phyloP scores from a whole-genome alignment of 2,329 filamentous ascomycete genomes.

The Apiospora koreana region DNA sequence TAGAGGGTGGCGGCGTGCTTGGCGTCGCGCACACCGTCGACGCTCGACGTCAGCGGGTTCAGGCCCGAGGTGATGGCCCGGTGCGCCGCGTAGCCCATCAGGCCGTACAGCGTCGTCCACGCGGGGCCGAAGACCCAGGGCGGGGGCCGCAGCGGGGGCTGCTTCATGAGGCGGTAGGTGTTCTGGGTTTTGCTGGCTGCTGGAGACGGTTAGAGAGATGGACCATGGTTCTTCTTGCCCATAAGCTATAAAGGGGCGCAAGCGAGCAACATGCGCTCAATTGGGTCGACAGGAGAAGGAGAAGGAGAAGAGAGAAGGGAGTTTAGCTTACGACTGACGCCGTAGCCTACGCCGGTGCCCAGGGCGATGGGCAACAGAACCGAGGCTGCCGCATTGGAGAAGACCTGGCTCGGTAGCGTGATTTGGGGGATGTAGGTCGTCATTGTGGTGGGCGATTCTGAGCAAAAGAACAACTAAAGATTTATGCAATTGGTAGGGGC shows the following conservation, averaged over 20 bases:
- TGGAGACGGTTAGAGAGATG: background rate
- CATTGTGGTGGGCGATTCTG: constrained; percentile 51
- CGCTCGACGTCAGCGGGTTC: constrained; percentile 49
- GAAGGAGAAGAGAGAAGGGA: background rate
- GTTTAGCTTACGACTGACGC: constrained; percentile 58
- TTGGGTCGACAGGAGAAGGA: constrained; percentile 9
- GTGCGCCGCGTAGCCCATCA: constrained; percentile 90
- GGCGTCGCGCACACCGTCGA: constrained; percentile 36
- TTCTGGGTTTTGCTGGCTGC: constrained; percentile 59
- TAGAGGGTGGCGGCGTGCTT: constrained; percentile 77
- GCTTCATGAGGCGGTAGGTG: constrained; percentile 66
- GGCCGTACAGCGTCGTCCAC: constrained; percentile 67
- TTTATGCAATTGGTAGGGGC: background rate
- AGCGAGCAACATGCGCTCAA: background rate
- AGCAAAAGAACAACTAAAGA: too few species aligned
- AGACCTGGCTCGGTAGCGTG: constrained; percentile 69
- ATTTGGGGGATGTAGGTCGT: constrained; percentile 78
- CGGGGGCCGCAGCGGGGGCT: constrained; percentile 65
- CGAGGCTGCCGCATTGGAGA: constrained; percentile 70
- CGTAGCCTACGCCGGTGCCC: constrained; percentile 73
- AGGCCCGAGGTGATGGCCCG: constrained; percentile 69
- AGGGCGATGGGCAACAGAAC: constrained; percentile 75
- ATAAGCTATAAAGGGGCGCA: background rate
- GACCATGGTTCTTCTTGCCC: too few species aligned
- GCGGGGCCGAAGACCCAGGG: constrained; percentile 63